phyloP scores from a whole-genome alignment of 2,329 filamentous ascomycete genomes.

The Trichothecium roseum region DNA sequence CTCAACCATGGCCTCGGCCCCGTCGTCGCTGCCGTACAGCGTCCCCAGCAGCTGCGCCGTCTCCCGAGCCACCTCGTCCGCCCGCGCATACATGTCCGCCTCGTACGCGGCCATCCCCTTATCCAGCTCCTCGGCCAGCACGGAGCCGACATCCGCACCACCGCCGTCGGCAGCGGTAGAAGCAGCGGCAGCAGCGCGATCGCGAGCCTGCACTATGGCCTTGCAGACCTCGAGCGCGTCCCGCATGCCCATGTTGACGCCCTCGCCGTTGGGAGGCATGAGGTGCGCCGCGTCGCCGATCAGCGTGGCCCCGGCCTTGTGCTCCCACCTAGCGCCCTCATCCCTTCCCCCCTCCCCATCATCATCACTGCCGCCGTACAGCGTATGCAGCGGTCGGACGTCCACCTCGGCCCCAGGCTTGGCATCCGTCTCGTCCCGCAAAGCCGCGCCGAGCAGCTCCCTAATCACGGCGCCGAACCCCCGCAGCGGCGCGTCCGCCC shows the following conservation, averaged over 20 bases:
- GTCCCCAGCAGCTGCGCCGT: not conserved
- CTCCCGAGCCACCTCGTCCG: not conserved
- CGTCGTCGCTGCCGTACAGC: not conserved
- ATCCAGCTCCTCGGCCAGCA: not conserved
- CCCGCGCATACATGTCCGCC: not conserved
- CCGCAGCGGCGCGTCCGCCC: slow-evolving; percentile 10
- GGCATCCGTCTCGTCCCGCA: slow-evolving; percentile 12
- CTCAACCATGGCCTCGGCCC: slow-evolving; percentile 1
- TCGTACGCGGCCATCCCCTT: too few species aligned
- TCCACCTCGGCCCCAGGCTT: slow-evolving; percentile 9
- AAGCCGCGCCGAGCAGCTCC: slow-evolving; percentile 16
- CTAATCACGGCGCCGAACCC: slow-evolving; percentile 15
- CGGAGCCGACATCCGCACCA: too few species aligned
- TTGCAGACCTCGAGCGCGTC: slow-evolving; percentile 35
- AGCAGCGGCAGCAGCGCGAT: too few species aligned
- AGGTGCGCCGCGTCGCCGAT: slow-evolving; percentile 46
- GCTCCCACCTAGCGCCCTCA: slow-evolving; percentile 28
- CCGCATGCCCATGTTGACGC: slow-evolving; percentile 41
- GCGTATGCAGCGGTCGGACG: slow-evolving; percentile 19
- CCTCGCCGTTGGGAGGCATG: slow-evolving; percentile 39
- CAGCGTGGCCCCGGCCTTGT: slow-evolving; percentile 31
- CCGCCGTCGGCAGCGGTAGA: too few species aligned
- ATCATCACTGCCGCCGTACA: slow-evolving; percentile 26
- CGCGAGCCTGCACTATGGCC: slow-evolving; percentile 14
- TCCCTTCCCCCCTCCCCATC: slow-evolving; percentile 29